Evolutionary conservation across 2,329 filamentous ascomycete species (phyloP).

Genomic region (Stagonosporopsis vannaccii): DNA sequence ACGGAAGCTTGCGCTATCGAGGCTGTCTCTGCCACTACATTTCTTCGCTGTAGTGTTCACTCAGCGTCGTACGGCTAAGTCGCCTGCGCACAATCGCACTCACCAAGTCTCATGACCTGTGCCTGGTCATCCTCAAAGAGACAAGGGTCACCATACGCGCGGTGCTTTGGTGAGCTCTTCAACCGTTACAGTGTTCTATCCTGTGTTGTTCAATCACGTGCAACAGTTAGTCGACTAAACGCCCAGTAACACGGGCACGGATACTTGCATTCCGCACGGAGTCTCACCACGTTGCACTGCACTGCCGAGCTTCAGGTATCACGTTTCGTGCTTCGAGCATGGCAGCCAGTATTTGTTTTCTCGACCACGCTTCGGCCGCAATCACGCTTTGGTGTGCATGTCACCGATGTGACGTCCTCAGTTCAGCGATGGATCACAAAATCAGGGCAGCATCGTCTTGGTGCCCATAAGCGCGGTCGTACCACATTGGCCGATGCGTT

Average conservation of each 20-base stretch:
- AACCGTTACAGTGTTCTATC: too few species aligned
- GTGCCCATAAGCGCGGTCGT: neutral
- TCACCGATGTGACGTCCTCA: neutral
- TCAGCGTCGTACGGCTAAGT: neutral
- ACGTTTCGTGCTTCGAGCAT: constrained; percentile 6
- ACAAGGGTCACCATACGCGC: neutral
- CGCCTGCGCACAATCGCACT: neutral
- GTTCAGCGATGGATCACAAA: neutral
- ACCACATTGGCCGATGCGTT: neutral
- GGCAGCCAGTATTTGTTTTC: neutral
- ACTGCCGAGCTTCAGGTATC: neutral
- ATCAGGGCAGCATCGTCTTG: neutral
- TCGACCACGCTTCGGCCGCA: neutral
- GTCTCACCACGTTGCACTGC: neutral
- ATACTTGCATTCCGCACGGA: neutral
- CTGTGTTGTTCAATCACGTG: neutral
- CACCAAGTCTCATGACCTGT: neutral
- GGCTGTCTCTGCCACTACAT: neutral
- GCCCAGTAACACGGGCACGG: constrained; percentile 1
- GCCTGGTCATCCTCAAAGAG: too few species aligned
- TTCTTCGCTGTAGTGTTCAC: constrained; percentile 5
- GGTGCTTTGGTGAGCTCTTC: too few species aligned
- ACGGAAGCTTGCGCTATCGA: neutral
- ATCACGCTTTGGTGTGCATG: neutral
- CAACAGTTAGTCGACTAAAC: neutral